A percentile compares a stretch with the other conserved stretches of the same genome.
phyloP scores from a whole-genome alignment of 2,329 filamentous ascomycete genomes.

The Thermothelomyces thermophilus region DNA sequence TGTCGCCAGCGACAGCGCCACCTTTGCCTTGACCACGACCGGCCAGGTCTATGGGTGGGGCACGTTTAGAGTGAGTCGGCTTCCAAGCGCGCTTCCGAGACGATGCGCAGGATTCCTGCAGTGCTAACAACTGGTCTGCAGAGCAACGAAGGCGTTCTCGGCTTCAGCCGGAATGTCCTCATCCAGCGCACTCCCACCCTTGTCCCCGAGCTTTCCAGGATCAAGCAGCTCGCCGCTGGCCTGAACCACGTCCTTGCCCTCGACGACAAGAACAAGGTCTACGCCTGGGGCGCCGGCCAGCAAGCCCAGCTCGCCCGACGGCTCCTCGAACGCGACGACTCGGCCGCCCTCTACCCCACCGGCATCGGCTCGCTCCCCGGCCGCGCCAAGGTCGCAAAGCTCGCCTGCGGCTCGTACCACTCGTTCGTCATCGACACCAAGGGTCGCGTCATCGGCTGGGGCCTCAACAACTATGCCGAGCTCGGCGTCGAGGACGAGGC shows the following conservation, averaged over 20 bases:
- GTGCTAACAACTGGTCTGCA: conserved; percentile 16
- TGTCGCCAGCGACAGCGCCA: conserved; percentile 66
- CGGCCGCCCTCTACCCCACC: conserved; percentile 30
- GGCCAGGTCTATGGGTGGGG: conserved; percentile 79
- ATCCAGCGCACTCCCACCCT: conserved; percentile 46
- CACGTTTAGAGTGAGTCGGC: conserved; percentile 55
- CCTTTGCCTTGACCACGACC: conserved; percentile 67
- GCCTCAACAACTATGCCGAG: conserved; percentile 81
- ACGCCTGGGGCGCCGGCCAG: conserved; percentile 66
- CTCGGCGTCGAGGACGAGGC: conserved; percentile 59
- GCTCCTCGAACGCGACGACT: conserved; percentile 49
- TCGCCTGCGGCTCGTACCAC: conserved; percentile 68
- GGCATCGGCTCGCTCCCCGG: conserved; percentile 30
- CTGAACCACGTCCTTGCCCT: conserved; percentile 67
- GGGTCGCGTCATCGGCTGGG: conserved; percentile 72
- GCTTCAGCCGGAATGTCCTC: conserved; percentile 27
- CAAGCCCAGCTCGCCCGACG: conserved; percentile 58
- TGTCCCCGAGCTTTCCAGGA: conserved; percentile 58
- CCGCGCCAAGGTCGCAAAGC: conserved; percentile 58
- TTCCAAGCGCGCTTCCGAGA: neutral
- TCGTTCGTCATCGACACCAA: conserved; percentile 70
- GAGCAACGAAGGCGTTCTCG: conserved; percentile 44
- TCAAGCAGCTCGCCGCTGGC: conserved; percentile 57
- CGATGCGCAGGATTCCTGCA: neutral
- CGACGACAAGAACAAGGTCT: conserved; percentile 57